Evolutionary conservation across 2,329 filamentous ascomycete genomes (phyloP), one percentile per base, ranked within the genome.

Genomic region (Calonectria pauciramosa): DNA sequence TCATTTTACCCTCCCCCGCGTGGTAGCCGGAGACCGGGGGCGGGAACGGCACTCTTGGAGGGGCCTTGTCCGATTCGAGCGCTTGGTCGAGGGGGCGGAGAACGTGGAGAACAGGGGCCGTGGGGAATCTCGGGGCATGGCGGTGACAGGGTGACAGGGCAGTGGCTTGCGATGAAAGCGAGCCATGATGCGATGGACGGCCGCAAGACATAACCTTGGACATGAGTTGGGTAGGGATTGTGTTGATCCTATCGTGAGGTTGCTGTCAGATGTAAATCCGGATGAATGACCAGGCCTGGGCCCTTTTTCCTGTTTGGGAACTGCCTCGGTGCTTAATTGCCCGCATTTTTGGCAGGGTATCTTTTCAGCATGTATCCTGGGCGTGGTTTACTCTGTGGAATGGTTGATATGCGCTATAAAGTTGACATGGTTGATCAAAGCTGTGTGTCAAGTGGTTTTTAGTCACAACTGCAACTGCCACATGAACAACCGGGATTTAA

Each of bases 11-110:
- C 23, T 26, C 16, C 28, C 44, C 44, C 54, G 49, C 60, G 30
- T 28, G 34, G 69, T 49, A 13, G 20, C n/a, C 26, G 65, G 59
- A 32, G 60, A 71, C 72, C 49, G 26, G 71, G 71, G 71, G 59
- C 51, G 71, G 66, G 64, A 69, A 32, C 49, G 51, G 51, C 38
- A 23, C 32, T 66, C 60, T 67, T 36, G 38, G 38, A 51, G 59
- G 67, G 59, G 36, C 32, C 26, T 34, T 28, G 72, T 71, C 68
- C 63, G 72, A 74, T 74, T 74, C 72, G 72, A 74, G 72, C 72
- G 72, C 72, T 74, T 74, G 59, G 34, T 36, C 14, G 51, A n/a
- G n/a, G 38, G 63, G 28, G 41, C 54, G 44, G 70, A 51, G 64
- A 51, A 54, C 32, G 59, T 51, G 41, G 38, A 44, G 54, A 68